These are phyloP conservation scores for Musa troglodytarum DNA, from an alignment of 176 grass and related monocot species.

Conservation along the genomic window DNA sequence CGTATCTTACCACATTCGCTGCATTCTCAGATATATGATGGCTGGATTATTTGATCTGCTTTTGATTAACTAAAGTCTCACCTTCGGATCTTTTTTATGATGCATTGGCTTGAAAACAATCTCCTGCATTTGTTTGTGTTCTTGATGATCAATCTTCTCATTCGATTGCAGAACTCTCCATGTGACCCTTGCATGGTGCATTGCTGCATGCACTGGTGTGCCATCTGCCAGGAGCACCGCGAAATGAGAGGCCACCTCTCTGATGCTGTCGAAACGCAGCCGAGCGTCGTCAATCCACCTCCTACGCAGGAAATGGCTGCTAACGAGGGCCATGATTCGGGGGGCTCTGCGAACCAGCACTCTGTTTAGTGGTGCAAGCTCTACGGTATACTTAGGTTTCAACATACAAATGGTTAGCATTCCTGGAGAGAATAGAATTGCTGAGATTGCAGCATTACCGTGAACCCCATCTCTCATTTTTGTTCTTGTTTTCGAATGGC, in stretches of 20 bases:
- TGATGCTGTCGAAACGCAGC: constrained; percentile 23
- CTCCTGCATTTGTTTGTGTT: background rate
- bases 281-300: constrained; percentile 43
- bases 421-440: background rate
- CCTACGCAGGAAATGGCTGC: constrained; percentile 51
- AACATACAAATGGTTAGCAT: background rate
- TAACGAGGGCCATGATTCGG: constrained; percentile 9
- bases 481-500: no score
- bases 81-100: no score
- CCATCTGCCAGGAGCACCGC: constrained; percentile 59
- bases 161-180: constrained; percentile 48
- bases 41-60: no score
- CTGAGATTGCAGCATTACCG: background rate
- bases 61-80: no score
- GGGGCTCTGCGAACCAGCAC: constrained; percentile 12
- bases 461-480: no score
- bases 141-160: background rate
- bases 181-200: constrained; percentile 50
- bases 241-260: constrained; percentile 51
- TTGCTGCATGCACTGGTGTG: constrained; percentile 53
- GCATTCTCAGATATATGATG: no score
- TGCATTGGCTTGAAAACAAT: no score
- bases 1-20: no score
- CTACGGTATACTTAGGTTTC: constrained; percentile 9
- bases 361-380: constrained; percentile 26